These are phyloP conservation scores for Pyrus bretschneideri DNA, from an alignment of 306 rosid genomes.

Conservation along the genomic window DNA sequence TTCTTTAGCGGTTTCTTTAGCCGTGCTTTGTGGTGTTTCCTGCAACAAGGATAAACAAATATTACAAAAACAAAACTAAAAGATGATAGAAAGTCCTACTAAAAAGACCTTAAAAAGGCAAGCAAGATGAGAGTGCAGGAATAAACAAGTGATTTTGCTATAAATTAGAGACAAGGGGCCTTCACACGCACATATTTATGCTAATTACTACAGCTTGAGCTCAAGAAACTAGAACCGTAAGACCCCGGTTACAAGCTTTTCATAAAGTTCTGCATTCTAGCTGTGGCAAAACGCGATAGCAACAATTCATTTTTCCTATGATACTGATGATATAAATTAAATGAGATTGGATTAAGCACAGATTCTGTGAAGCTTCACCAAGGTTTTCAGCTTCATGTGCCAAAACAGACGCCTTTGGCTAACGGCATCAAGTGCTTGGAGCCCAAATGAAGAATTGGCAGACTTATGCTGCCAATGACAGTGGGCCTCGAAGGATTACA, in stretches of 20 bases:
- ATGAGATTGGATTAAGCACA: slow-evolving; percentile 17
- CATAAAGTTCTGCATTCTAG: neutral
- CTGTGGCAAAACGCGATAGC: neutral
- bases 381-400: slow-evolving; percentile 52
- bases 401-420: slow-evolving; percentile 40
- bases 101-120: neutral
- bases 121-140: neutral
- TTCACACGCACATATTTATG: neutral
- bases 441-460: slow-evolving; percentile 34
- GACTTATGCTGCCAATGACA: slow-evolving; percentile 44
- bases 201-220: neutral
- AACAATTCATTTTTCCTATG: neutral
- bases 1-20: slow-evolving; percentile 40
- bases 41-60: slow-evolving; percentile 20
- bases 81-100: neutral
- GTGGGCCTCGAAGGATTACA: slow-evolving; percentile 48
- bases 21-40: slow-evolving; percentile 49
- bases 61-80: neutral
- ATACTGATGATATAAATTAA: neutral
- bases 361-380: slow-evolving; percentile 52
- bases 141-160: neutral
- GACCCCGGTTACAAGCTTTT: neutral
- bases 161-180: neutral
- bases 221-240: neutral
- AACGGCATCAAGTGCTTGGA: slow-evolving; percentile 28